Evolutionary conservation across 805 yeast genomes (phyloP).

Genomic region (Komagataella pastoris): DNA sequence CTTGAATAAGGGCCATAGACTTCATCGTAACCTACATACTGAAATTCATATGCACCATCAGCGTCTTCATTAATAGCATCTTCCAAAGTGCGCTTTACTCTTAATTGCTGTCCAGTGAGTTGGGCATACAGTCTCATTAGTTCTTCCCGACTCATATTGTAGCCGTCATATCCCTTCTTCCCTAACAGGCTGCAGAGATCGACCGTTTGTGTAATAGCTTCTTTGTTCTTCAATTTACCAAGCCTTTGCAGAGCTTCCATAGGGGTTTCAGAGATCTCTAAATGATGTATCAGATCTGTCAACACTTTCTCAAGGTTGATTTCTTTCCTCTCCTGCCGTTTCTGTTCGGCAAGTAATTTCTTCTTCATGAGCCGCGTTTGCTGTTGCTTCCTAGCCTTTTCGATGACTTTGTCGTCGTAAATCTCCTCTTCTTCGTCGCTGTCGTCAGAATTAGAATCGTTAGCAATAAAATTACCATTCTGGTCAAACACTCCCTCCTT

Average conservation of each 20-base stretch:
- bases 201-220: conserved; percentile 26
- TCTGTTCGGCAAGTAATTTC: conserved; percentile 15
- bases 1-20: conserved; percentile 36
- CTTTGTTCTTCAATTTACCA: conserved; percentile 15
- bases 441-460: conserved; percentile 17
- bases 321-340: conserved; percentile 9
- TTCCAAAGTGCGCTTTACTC: conserved; percentile 6
- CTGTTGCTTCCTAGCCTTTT: conserved; percentile 13
- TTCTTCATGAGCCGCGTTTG: conserved; percentile 6
- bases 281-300: conserved; percentile 20
- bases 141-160: conserved; percentile 45
- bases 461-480: conserved; percentile 42
- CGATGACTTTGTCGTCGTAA: conserved; percentile 8
- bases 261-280: conserved; percentile 50
- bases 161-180: conserved; percentile 28
- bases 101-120: conserved; percentile 26
- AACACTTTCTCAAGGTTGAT: conserved; percentile 11
- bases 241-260: conserved; percentile 37
- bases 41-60: conserved; percentile 29
- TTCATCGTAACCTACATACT: conserved; percentile 27
- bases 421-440: conserved; percentile 13
- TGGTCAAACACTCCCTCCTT: conserved; percentile 48
- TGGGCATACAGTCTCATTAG: conserved; percentile 28
- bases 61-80: conserved; percentile 6
- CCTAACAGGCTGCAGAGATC: conserved; percentile 32